These are phyloP conservation scores for Magnolia changhungtana DNA, from an alignment of 164 flowering plant genomes.

Conservation along the genomic window DNA sequence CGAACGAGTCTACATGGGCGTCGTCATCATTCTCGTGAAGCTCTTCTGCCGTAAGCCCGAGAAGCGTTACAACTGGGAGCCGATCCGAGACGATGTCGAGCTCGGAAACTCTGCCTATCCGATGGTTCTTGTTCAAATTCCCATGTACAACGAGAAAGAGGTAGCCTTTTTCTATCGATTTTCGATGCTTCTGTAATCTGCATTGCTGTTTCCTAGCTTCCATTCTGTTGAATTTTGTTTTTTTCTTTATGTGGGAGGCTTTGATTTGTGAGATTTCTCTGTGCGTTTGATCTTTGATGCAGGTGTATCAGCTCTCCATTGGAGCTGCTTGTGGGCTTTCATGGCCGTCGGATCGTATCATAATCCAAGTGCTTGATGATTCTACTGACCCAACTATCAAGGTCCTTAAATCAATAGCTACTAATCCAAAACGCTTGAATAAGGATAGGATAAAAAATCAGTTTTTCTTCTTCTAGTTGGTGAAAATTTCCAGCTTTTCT, in stretches of 20 bases:
- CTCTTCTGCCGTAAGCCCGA: conserved; percentile 87
- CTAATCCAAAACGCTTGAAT: background rate
- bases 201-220: background rate
- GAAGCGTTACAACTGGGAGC: conserved; percentile 79
- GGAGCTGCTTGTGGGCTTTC: conserved; percentile 23
- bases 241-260: background rate
- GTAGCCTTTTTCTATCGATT: conserved; percentile 25
- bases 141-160: conserved; percentile 89
- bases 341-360: conserved; percentile 19
- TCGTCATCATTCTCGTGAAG: conserved; percentile 73
- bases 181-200: background rate
- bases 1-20: conserved; percentile 87
- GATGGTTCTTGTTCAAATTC: conserved; percentile 84
- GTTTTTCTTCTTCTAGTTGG: background rate
- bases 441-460: background rate
- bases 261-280: background rate
- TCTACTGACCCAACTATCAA: conserved; percentile 21
- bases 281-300: background rate
- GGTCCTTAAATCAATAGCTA: background rate
- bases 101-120: conserved; percentile 66
- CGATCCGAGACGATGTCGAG: conserved; percentile 70
- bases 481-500: background rate
- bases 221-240: background rate
- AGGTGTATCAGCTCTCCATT: conserved; percentile 18
- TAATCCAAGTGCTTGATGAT: conserved; percentile 24